Conservation (phyloP, 1,139 yeast species). For the Pichia sp. region DNA sequence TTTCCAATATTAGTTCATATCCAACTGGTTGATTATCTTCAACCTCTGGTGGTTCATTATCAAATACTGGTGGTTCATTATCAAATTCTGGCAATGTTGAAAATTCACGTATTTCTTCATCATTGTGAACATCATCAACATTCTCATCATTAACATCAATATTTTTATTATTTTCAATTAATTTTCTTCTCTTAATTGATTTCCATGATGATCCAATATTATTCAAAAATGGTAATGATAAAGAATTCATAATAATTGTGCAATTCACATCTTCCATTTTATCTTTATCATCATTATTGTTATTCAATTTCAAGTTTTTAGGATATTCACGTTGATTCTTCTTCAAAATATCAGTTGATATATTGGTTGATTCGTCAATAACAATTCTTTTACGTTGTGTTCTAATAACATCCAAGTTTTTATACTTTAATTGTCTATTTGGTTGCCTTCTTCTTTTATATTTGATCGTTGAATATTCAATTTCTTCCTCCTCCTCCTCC, state of each 20-base stretch:
- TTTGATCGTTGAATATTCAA: background rate
- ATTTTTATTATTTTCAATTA: background rate
- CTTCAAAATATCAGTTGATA: conserved; percentile 23
- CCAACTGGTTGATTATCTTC: background rate
- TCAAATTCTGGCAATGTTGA: background rate
- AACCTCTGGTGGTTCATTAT: background rate
- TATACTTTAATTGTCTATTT: conserved; percentile 14
- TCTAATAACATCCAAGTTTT: conserved; percentile 29
- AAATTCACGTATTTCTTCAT: background rate
- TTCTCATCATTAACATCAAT: background rate
- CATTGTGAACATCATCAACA: background rate
- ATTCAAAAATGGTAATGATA: conserved; percentile 9
- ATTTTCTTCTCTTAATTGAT: conserved; percentile 15
- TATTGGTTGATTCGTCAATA: conserved; percentile 23
- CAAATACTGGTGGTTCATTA: background rate
- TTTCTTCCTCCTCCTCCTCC: conserved; percentile 13
- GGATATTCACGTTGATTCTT: conserved; percentile 21
- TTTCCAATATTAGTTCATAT: conserved; percentile 1
- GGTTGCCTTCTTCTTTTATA: conserved; percentile 5
- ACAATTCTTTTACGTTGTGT: conserved; percentile 26
- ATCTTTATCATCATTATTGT: background rate
- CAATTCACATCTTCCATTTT: background rate
- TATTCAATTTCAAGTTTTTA: background rate
- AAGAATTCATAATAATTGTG: background rate
- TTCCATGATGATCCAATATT: conserved; percentile 14